Base-by-base conservation (phyloP, 106 monocot genomes). In the Dendrobium chrysotoxum region DNA sequence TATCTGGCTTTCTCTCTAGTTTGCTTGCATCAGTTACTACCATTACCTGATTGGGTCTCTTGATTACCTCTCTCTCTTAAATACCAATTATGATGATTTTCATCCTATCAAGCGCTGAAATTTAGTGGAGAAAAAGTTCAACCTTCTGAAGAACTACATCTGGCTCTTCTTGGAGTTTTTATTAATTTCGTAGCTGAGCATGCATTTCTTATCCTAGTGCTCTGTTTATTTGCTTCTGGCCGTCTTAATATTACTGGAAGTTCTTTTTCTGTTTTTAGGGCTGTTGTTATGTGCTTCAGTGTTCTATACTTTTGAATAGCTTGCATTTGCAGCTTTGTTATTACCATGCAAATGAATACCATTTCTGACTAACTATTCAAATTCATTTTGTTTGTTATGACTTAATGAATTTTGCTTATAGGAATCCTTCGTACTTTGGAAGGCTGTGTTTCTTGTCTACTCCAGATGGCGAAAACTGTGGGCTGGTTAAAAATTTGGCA, bases 381-480 rank as follows among this genome's bases (percentile, higher is more conserved):
- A 47, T 47, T 46, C 9, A 28, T 76, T 74, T 40, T 31, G 4
- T 21, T 50, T 50, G 15, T 41, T 41, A 41, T 80, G 7, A 41
- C 28, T 46, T 40, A 70, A 17, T 72, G 31, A 82, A 45, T n/a
- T 82, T 8, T 83, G 23, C 31, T 44, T 91, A 83, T 89, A 99
- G 95, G 76, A 93, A 99, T 75, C 93, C 99, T 41, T 99, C 99
- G 0, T 95, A 87, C 81, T 93, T 93, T 95, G 99, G 95, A 28
- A 98, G 87, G 30, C 50, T 99, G 74, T 99, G 95, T 74, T 95
- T 99, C 83, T 67, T 99, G 31, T 99, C 98, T 70, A 99, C 95
- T 21, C 91, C 95, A 61, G 95, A 99, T 87, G 99, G 99, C 1
- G 99, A 99, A 75, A 99, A 99, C 54, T 99, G 99, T 84, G 99